Evolutionary conservation across 345 rosid species (phyloP).

Genomic region (Ceriops tagal): DNA sequence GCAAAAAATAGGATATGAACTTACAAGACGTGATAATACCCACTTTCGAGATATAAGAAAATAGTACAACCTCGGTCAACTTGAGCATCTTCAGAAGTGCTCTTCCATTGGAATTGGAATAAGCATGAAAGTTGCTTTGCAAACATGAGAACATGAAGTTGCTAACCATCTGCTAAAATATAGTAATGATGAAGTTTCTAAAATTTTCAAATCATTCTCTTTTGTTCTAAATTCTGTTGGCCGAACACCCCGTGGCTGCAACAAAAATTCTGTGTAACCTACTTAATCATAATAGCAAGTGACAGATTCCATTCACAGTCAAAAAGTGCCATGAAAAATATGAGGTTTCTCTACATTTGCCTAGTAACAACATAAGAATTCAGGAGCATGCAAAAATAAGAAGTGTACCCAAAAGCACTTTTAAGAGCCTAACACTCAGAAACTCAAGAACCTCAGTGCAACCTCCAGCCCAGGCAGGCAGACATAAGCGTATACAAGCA

Average conservation of each 20-base stretch:
- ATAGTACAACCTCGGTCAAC: conserved; percentile 50
- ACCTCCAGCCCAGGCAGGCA: conserved; percentile 77
- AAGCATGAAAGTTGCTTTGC: conserved; percentile 71
- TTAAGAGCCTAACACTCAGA: conserved; percentile 76
- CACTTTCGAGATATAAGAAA: conserved; percentile 74
- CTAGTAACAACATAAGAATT: conserved; percentile 5
- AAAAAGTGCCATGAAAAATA: conserved; percentile 2
- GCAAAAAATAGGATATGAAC: conserved; percentile 22
- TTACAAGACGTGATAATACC: conserved; percentile 89
- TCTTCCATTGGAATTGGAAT: conserved; percentile 55
- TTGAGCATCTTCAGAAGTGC: conserved; percentile 57
- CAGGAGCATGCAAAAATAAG: conserved; percentile 14
- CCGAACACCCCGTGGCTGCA: conserved; percentile 74
- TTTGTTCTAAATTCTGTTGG: conserved; percentile 39
- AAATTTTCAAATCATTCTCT: conserved; percentile 19
- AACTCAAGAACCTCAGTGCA: conserved; percentile 92
- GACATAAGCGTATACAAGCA: conserved; percentile 85
- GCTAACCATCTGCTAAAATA: background rate
- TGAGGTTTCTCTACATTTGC: conserved; percentile 28
- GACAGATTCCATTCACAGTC: conserved; percentile 10
- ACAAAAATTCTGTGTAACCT: conserved; percentile 74
- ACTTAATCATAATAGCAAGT: conserved; percentile 7
- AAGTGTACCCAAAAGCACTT: conserved; percentile 81
- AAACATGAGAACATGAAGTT: conserved; percentile 11
- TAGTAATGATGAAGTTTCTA: background rate